These are phyloP conservation scores for Chaetoscypha palmicola DNA, from an alignment of 2,329 filamentous ascomycete genomes.

Conservation along the genomic window DNA sequence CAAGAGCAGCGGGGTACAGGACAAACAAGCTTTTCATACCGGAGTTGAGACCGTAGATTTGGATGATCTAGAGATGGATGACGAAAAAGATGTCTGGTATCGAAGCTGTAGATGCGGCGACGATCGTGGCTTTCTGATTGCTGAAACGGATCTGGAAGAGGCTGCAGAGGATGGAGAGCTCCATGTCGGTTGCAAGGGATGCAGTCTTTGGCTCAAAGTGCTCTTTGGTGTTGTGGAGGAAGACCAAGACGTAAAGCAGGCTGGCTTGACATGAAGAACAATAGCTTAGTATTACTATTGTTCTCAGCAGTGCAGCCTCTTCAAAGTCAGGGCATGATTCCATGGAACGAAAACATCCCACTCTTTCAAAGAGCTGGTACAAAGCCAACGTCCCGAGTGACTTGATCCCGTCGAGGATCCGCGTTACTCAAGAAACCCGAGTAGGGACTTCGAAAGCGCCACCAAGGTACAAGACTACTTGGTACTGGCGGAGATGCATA, in stretches of 20 bases:
- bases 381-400: not conserved
- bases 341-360: not conserved
- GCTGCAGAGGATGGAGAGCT: constrained; percentile 52
- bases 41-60: constrained; percentile 59
- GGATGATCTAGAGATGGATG: constrained; percentile 54
- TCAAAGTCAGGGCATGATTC: not conserved
- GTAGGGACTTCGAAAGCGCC: not conserved
- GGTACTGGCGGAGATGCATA: not conserved
- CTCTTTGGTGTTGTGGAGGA: constrained; percentile 51
- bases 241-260: not conserved
- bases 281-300: not conserved
- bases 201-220: constrained; percentile 59
- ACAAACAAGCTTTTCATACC: constrained; percentile 40
- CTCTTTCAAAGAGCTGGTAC: not conserved
- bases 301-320: not conserved
- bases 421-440: not conserved
- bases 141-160: constrained; percentile 53
- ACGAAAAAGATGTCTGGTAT: constrained; percentile 42
- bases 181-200: constrained; percentile 58
- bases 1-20: constrained; percentile 12
- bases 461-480: not conserved
- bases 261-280: not conserved
- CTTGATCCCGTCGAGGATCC: too few species aligned
- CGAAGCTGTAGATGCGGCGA: constrained; percentile 59
- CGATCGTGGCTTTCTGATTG: constrained; percentile 50